Evolutionary conservation across 768 basidiomycete genomes (phyloP).

Genomic region (Boletus patriciae): DNA sequence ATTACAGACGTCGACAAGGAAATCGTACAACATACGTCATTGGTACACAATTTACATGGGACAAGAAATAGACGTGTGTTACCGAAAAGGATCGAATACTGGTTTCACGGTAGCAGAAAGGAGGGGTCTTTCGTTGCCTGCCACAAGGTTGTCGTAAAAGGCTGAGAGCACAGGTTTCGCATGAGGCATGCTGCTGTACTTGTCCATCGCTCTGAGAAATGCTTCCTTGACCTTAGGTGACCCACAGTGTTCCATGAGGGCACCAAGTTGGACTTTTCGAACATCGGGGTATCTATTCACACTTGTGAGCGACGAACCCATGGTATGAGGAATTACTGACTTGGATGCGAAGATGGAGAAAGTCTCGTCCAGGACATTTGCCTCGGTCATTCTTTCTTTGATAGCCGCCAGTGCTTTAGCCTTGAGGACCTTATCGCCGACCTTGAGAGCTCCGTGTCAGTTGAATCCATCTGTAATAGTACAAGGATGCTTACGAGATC

Average conservation of each 20-base stretch:
- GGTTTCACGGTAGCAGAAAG: too few species aligned
- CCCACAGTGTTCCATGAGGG: constrained; percentile 8
- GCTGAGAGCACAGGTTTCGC: constrained; percentile 13
- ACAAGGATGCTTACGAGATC: constrained; percentile 23
- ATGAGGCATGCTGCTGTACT: constrained; percentile 6
- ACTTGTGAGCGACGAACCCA: neutral
- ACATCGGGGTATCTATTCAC: constrained; percentile 18
- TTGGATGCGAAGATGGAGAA: constrained; percentile 31
- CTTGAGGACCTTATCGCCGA: constrained; percentile 20
- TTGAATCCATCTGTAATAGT: neutral
- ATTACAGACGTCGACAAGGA: neutral
- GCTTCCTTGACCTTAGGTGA: constrained; percentile 16
- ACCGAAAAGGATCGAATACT: too few species aligned
- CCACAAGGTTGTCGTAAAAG: constrained; percentile 21
- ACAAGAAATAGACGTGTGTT: too few species aligned
- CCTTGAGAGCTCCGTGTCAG: constrained; percentile 5
- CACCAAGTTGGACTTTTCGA: constrained; percentile 16
- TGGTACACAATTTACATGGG: neutral
- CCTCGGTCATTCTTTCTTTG: constrained; percentile 9
- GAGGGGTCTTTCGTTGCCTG: too few species aligned
- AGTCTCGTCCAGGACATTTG: constrained; percentile 26
- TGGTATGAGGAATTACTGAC: constrained; percentile 2
- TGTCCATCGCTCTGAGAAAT: constrained; percentile 10
- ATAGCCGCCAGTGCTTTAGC: constrained; percentile 20
- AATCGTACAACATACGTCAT: neutral